A percentile compares a stretch with the other conserved stretches of the same genome.
These are phyloP conservation scores for Mastigamoeba balamuthi DNA, from an alignment of 78 protist species.

Conservation along the genomic window DNA sequence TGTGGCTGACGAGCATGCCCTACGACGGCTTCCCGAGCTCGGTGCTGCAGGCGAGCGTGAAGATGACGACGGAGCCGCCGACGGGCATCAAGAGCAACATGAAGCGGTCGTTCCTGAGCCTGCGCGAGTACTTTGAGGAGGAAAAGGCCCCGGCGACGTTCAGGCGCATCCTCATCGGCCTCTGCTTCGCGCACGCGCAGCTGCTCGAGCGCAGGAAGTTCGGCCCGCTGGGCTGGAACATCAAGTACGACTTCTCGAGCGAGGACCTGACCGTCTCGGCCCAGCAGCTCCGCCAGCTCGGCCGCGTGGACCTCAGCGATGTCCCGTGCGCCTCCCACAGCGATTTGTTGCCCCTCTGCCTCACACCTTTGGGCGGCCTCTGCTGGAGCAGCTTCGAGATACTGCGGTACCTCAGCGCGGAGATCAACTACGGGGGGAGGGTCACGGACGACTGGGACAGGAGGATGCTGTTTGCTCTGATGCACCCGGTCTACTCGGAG, in stretches of 20 bases:
- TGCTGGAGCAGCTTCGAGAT: too few relatives aligned
- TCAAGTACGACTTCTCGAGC: slow-evolving; percentile 64
- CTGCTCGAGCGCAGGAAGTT: slow-evolving; percentile 71
- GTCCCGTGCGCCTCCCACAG: too few relatives aligned
- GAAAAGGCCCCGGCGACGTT: slow-evolving; percentile 19
- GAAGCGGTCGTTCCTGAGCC: slow-evolving; percentile 15
- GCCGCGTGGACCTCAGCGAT: too few relatives aligned
- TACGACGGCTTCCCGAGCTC: slow-evolving; percentile 72
- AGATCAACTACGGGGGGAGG: slow-evolving; percentile 88
- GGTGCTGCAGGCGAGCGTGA: slow-evolving; percentile 71
- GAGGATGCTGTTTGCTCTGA: slow-evolving; percentile 32
- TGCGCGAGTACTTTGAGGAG: slow-evolving; percentile 19
- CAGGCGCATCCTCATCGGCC: slow-evolving; percentile 38
- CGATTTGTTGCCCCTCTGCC: too few relatives aligned
- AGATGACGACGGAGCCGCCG: slow-evolving; percentile 84
- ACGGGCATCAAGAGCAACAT: slow-evolving; percentile 67
- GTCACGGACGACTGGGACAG: slow-evolving; percentile 90
- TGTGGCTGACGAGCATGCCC: slow-evolving; percentile 89
- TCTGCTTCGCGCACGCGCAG: slow-evolving; percentile 63
- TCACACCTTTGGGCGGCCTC: too few relatives aligned
- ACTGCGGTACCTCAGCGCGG: slow-evolving; percentile 44
- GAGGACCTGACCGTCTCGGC: slow-evolving; percentile 43
- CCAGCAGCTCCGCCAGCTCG: slow-evolving; percentile 44
- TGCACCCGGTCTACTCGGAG: slow-evolving; percentile 13
- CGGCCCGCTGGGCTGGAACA: slow-evolving; percentile 76